phyloP scores from a whole-genome alignment of 345 rosid species.

The Eutrema yunnanense region DNA sequence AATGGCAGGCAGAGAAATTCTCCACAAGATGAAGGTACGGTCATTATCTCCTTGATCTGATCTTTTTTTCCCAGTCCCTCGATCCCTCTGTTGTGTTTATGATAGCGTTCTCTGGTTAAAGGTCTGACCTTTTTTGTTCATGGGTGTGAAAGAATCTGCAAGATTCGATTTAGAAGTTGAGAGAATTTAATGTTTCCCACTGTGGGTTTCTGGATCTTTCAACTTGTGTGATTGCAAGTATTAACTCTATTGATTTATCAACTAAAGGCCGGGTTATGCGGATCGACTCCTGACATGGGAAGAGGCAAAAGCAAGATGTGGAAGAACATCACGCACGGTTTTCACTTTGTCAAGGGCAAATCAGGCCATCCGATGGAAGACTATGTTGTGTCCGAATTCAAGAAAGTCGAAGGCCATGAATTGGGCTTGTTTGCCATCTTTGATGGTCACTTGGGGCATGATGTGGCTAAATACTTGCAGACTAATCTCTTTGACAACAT shows the following conservation, averaged over 20 bases:
- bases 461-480: constrained; percentile 70
- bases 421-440: constrained; percentile 82
- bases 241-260: constrained; percentile 13
- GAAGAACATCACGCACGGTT: constrained; percentile 61
- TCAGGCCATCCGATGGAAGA: constrained; percentile 83
- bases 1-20: constrained; percentile 60
- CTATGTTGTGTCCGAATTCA: constrained; percentile 58
- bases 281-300: constrained; percentile 51
- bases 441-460: constrained; percentile 88
- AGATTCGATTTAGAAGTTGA: not conserved
- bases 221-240: not conserved
- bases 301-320: constrained; percentile 74
- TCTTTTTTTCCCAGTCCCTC: not conserved
- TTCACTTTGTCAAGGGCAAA: constrained; percentile 70
- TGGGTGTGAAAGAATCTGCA: not conserved
- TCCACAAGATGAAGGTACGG: constrained; percentile 63
- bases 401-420: constrained; percentile 42
- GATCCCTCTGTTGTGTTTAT: not conserved
- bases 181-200: not conserved
- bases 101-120: not conserved
- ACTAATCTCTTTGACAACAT: constrained; percentile 65
- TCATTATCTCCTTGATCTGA: no score
- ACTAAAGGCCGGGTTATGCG: constrained; percentile 52
- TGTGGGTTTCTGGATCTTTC: not conserved
- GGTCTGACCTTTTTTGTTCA: not conserved